These are phyloP conservation scores for Histomonas meleagridis DNA, from an alignment of 208 protist species.

Conservation along the genomic window DNA sequence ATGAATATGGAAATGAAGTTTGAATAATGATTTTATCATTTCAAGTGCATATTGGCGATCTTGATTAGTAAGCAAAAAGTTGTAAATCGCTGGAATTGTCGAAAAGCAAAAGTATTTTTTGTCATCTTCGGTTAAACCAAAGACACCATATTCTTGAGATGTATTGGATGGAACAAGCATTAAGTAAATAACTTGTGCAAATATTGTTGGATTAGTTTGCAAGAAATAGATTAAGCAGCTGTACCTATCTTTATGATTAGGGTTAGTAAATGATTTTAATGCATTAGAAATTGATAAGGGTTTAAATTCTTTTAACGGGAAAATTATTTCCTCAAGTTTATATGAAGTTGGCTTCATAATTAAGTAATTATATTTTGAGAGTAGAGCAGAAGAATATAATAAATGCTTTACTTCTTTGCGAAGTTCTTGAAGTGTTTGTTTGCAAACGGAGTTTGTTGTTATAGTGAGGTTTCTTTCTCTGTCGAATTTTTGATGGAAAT, in stretches of 20 bases:
- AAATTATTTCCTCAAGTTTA: neutral
- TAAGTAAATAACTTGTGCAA: conserved; percentile 9
- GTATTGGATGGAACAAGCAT: neutral
- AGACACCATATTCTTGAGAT: too few relatives aligned
- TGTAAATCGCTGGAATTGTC: neutral
- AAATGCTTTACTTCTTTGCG: too few relatives aligned
- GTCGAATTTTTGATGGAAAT: too few relatives aligned
- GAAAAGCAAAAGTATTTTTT: neutral
- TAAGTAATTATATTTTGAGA: neutral
- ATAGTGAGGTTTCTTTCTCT: too few relatives aligned
- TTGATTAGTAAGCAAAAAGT: neutral
- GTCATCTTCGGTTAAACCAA: too few relatives aligned
- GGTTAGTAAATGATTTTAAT: neutral
- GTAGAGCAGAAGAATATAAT: too few relatives aligned
- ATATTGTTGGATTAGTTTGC: neutral
- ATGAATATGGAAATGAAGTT: neutral
- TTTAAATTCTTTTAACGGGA: neutral
- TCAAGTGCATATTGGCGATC: neutral
- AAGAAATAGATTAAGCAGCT: neutral
- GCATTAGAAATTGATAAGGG: neutral
- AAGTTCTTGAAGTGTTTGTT: too few relatives aligned
- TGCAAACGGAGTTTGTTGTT: too few relatives aligned
- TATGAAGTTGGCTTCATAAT: neutral
- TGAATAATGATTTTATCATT: neutral
- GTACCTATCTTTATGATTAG: neutral